These are phyloP conservation scores for Hypoxylon sp. DNA, from an alignment of 2,329 filamentous ascomycete genomes.

Conservation along the genomic window DNA sequence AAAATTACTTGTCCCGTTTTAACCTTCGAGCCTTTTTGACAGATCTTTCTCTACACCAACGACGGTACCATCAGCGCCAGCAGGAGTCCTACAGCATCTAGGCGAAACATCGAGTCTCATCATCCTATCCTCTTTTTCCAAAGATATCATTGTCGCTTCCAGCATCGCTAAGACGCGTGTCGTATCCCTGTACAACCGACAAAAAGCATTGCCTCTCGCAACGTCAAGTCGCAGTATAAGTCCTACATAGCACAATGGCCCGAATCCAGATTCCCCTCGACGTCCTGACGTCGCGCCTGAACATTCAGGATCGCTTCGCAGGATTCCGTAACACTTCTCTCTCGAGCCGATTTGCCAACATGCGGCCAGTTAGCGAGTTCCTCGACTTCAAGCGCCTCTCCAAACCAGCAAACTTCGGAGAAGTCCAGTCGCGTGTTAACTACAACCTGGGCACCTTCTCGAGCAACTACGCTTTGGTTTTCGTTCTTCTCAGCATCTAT, in stretches of 20 bases:
- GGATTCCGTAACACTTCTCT: conserved; percentile 84
- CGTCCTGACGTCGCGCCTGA: conserved; percentile 89
- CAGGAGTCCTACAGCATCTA: conserved; percentile 8
- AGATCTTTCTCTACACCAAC: conserved; percentile 36
- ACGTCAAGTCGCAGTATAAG: conserved; percentile 6
- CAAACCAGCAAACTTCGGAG: conserved; percentile 91
- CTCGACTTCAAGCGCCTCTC: conserved; percentile 95
- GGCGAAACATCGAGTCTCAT: conserved; percentile 8
- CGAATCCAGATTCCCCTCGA: conserved; percentile 94
- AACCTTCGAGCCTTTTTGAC: conserved; percentile 27
- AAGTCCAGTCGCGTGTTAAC: conserved; percentile 92
- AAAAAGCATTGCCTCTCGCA: conserved; percentile 8
- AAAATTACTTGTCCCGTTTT: conserved; percentile 39
- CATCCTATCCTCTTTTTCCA: conserved; percentile 2
- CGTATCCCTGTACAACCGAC: conserved; percentile 9
- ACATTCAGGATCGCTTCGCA: conserved; percentile 86
- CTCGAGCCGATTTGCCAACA: conserved; percentile 87
- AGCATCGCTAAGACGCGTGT: conserved; percentile 2
- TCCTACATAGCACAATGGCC: conserved; percentile 70
- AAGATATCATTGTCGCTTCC: neutral
- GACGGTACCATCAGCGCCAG: conserved; percentile 3
- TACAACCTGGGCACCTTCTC: conserved; percentile 98
- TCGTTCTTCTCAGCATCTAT: conserved; percentile 96
- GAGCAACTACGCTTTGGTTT: conserved; percentile 96
- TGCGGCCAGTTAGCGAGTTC: conserved; percentile 92